Percentiles rank a stretch among this genome's conserved stretches.
These are phyloP conservation scores for Boletales sp. DNA, from an alignment of 768 basidiomycete genomes.

Conservation along the genomic window DNA sequence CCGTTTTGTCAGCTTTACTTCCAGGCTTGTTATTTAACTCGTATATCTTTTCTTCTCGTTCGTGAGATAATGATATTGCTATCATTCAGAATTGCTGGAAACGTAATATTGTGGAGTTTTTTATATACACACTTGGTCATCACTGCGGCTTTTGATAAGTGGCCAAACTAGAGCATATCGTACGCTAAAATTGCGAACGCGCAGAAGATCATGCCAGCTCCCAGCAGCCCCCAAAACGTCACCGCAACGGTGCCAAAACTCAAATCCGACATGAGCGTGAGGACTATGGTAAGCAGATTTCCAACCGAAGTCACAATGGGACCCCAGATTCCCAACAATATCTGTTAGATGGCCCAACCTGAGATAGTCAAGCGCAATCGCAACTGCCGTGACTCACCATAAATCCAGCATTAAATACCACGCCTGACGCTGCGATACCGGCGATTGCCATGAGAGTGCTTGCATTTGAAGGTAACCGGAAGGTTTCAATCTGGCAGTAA, in stretches of 20 bases:
- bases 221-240: conserved; percentile 69
- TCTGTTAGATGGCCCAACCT: conserved; percentile 36
- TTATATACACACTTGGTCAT: neutral
- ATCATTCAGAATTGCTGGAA: conserved; percentile 11
- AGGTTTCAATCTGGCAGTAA: conserved; percentile 58
- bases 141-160: neutral
- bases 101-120: neutral
- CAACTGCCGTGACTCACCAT: conserved; percentile 52
- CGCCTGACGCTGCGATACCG: conserved; percentile 68
- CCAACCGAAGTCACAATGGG: conserved; percentile 87
- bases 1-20: conserved; percentile 18
- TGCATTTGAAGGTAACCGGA: conserved; percentile 56
- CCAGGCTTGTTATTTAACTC: conserved; percentile 31
- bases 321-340: conserved; percentile 82
- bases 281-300: conserved; percentile 89
- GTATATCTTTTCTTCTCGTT: conserved; percentile 31
- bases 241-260: conserved; percentile 64
- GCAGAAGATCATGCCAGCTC: conserved; percentile 73
- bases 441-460: conserved; percentile 49
- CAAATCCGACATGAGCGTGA: conserved; percentile 79
- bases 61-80: conserved; percentile 43
- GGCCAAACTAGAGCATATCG: conserved; percentile 50
- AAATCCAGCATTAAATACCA: conserved; percentile 80
- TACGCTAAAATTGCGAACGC: conserved; percentile 81
- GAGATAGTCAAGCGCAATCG: conserved; percentile 7